phyloP scores from a whole-genome alignment of 108 stramenopile genomes.

The Chaetoceros muelleri region DNA sequence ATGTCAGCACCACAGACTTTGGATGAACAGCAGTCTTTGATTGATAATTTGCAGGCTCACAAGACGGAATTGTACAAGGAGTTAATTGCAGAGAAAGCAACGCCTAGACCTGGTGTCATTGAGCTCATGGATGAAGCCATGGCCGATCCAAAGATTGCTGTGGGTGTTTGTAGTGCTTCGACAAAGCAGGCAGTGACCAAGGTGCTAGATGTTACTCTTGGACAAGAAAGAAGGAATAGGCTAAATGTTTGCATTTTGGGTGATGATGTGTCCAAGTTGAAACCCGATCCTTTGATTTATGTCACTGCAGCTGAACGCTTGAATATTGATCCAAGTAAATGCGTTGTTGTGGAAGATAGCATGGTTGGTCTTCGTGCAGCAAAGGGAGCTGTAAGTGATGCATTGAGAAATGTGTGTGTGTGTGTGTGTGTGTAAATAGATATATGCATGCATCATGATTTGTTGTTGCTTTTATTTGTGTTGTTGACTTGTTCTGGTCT shows the following conservation, averaged over 20 bases:
- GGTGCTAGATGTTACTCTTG: slow-evolving; percentile 67
- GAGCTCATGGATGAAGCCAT: slow-evolving; percentile 83
- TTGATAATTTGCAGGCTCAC: slow-evolving; percentile 69
- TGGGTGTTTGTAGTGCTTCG: slow-evolving; percentile 86
- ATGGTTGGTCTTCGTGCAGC: slow-evolving; percentile 80
- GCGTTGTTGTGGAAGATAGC: slow-evolving; percentile 85
- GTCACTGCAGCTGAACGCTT: slow-evolving; percentile 57
- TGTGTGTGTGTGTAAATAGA: not conserved
- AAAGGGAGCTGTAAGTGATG: slow-evolving; percentile 56
- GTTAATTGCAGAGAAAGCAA: slow-evolving; percentile 58
- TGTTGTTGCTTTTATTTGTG: not conserved
- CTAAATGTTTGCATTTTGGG: slow-evolving; percentile 81
- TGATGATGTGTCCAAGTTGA: slow-evolving; percentile 77
- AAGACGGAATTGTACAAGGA: slow-evolving; percentile 81
- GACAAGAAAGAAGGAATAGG: slow-evolving; percentile 47
- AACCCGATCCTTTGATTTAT: slow-evolving; percentile 85
- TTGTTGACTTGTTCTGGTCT: slow-evolving; percentile 1
- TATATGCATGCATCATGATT: not conserved
- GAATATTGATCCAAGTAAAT: slow-evolving; percentile 37
- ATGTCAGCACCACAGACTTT: slow-evolving; percentile 39
- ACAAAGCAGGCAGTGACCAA: slow-evolving; percentile 78
- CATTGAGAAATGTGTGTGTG: not conserved
- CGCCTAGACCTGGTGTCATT: slow-evolving; percentile 68
- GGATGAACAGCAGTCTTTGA: slow-evolving; percentile 51
- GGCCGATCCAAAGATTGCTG: slow-evolving; percentile 55